phyloP scores from a whole-genome alignment of 352 stramenopile species.

The Phytophthora aleatoria region DNA sequence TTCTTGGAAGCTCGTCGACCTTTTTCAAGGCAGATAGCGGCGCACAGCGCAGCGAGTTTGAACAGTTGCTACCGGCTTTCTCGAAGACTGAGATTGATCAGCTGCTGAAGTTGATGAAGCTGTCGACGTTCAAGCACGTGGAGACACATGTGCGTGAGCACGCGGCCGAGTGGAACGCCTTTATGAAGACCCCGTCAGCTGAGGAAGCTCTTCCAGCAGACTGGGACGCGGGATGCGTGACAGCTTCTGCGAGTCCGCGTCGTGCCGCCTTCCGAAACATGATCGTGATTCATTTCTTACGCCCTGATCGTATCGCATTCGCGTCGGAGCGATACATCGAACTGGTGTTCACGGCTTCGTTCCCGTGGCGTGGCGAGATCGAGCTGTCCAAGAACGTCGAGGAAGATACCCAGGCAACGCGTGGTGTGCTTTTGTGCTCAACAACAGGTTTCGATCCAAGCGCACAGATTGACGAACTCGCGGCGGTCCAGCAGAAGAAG shows the following conservation, averaged over 20 bases:
- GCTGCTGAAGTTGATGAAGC: constrained; percentile 77
- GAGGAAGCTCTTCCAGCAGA: constrained; percentile 72
- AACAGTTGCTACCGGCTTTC: constrained; percentile 58
- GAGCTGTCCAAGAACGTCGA: constrained; percentile 94
- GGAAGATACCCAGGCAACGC: constrained; percentile 88
- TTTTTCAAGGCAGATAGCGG: constrained; percentile 52
- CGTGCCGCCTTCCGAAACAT: constrained; percentile 81
- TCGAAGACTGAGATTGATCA: constrained; percentile 79
- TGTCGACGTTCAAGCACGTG: constrained; percentile 84
- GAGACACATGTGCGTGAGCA: constrained; percentile 71
- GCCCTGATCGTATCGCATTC: constrained; percentile 89
- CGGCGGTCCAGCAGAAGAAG: constrained; percentile 89
- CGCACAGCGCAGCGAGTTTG: constrained; percentile 49
- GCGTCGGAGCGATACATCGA: constrained; percentile 80
- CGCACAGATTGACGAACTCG: constrained; percentile 96
- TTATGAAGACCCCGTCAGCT: constrained; percentile 76
- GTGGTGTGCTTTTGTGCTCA: constrained; percentile 97
- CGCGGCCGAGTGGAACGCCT: constrained; percentile 70
- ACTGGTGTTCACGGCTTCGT: constrained; percentile 88
- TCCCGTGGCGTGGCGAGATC: constrained; percentile 96
- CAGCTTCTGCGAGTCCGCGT: constrained; percentile 44
- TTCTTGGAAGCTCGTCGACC: constrained; percentile 61
- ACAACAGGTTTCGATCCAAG: constrained; percentile 98
- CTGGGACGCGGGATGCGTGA: constrained; percentile 59
- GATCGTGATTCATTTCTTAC: constrained; percentile 85